These are phyloP conservation scores for Penicillium roqueforti DNA, from an alignment of 495 filamentous ascomycete genomes.

Conservation along the genomic window DNA sequence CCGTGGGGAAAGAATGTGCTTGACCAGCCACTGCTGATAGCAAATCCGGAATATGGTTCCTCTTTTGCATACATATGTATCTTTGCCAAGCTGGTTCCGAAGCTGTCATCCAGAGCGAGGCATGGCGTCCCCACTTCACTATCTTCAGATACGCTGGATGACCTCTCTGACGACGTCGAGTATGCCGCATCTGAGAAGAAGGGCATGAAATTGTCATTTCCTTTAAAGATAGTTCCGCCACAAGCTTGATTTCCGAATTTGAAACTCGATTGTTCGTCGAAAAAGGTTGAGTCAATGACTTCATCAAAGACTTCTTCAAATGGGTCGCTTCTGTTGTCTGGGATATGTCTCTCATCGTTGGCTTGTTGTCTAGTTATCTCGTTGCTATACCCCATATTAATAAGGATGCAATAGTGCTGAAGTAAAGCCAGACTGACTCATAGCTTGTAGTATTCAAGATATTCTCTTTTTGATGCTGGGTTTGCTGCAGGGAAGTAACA, in stretches of 20 bases:
- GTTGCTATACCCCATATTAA: not conserved
- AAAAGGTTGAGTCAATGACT: slow-evolving; percentile 3
- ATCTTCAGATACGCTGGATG: not conserved
- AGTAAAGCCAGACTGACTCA: not conserved
- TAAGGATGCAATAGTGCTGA: not conserved
- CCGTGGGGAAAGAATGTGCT: slow-evolving; percentile 14
- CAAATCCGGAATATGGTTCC: not conserved
- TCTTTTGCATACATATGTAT: not conserved
- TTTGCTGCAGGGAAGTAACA: not conserved
- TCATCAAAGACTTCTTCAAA: not conserved
- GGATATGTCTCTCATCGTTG: not conserved
- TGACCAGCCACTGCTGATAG: slow-evolving; percentile 18
- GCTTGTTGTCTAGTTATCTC: not conserved
- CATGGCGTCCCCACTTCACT: not conserved
- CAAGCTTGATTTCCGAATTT: not conserved
- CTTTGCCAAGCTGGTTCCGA: not conserved
- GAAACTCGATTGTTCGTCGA: not conserved
- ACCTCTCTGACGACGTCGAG: not conserved
- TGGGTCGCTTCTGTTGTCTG: not conserved
- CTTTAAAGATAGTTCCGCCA: not conserved
- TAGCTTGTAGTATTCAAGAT: not conserved
- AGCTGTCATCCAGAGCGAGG: not conserved
- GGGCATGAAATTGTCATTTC: not conserved
- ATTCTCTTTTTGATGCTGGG: not conserved
- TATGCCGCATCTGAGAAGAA: not conserved